Evolutionary conservation across 176 grass and related monocot genomes (phyloP).

Genomic region (Musa beccarii): DNA sequence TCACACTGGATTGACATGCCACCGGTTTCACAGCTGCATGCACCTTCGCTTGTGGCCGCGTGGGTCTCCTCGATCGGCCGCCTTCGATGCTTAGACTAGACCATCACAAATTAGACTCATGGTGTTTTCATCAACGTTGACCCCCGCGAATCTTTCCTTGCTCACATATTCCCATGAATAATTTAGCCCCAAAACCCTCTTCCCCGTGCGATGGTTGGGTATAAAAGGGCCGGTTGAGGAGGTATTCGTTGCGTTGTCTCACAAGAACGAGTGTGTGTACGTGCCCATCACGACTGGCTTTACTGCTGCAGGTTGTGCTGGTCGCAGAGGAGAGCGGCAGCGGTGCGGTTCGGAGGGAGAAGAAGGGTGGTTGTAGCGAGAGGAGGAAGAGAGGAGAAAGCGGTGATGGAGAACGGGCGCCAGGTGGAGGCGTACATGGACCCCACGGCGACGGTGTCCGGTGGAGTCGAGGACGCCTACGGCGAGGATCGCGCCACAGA

Average conservation of each 20-base stretch:
- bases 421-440: slow-evolving; percentile 17
- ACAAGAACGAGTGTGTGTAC: background rate
- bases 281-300: background rate
- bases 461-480: slow-evolving; percentile 36
- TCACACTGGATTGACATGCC: background rate
- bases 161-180: background rate
- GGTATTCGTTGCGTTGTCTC: background rate
- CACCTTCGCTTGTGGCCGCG: background rate
- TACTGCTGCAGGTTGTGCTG: background rate
- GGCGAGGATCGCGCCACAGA: slow-evolving; percentile 55
- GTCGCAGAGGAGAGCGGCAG: slow-evolving; percentile 20
- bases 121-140: background rate
- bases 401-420: slow-evolving; percentile 1
- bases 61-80: background rate
- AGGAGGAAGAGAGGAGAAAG: slow-evolving; percentile 13
- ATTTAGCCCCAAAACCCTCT: background rate
- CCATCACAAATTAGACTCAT: background rate
- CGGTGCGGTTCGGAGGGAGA: slow-evolving; percentile 19
- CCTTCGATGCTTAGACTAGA: background rate
- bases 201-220: no score
- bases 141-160: background rate
- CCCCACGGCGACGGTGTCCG: slow-evolving; percentile 12
- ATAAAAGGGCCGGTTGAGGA: background rate
- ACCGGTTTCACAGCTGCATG: background rate
- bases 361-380: slow-evolving; percentile 12